phyloP scores from a whole-genome alignment of 73 alveolate species.

The Paramecium biaurelia region DNA sequence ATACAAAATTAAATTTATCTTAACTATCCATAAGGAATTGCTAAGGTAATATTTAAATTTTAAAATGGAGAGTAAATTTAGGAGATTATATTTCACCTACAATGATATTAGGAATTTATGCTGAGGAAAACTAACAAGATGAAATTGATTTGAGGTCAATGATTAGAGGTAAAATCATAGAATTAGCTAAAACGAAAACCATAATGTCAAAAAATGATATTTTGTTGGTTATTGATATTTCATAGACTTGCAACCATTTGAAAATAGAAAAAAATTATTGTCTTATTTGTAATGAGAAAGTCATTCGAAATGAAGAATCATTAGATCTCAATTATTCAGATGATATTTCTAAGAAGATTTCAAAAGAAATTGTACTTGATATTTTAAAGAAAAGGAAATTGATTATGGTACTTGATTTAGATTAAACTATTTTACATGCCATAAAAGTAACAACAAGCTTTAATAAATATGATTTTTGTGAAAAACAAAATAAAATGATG shows the following conservation, averaged over 20 bases:
- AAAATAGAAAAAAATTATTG: background rate
- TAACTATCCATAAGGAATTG: background rate
- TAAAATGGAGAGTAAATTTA: background rate
- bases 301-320: background rate
- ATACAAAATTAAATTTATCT: background rate
- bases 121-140: background rate
- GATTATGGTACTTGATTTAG: constrained; percentile 22
- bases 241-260: background rate
- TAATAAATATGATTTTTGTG: background rate
- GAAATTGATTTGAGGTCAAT: background rate
- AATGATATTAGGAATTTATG: background rate
- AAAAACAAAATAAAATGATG: background rate
- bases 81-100: background rate
- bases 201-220: background rate
- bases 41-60: background rate
- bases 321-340: background rate
- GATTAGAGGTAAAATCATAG: background rate
- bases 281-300: constrained; percentile 4
- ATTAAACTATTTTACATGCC: constrained; percentile 46
- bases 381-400: constrained; percentile 21
- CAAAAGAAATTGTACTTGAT: background rate
- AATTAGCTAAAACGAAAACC: background rate
- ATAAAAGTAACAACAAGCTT: background rate
- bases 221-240: background rate
- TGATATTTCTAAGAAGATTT: background rate